Conservation (phyloP, 192 early-diverging fungal species). For the Gonapodya prolifera region DNA sequence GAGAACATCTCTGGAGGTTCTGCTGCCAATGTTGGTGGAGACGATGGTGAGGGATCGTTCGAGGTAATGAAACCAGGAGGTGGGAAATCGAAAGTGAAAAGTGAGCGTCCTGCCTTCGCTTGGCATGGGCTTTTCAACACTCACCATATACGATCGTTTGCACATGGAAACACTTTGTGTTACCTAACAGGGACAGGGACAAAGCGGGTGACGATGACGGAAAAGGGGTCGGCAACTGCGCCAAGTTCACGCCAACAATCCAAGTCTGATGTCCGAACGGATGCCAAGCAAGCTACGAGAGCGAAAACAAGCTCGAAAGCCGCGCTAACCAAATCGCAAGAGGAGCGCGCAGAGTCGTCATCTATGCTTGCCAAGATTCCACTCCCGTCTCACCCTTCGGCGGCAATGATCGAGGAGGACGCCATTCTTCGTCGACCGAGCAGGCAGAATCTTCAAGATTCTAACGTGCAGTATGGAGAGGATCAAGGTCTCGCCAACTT, state of each 20-base stretch:
- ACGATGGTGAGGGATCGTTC: no score
- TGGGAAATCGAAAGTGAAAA: no score
- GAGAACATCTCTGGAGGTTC: no score
- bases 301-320: neutral
- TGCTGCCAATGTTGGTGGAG: no score
- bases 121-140: no score
- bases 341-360: neutral
- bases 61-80: no score
- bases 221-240: neutral
- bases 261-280: neutral
- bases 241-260: neutral
- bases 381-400: neutral
- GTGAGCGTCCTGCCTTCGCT: no score
- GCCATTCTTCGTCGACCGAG: neutral
- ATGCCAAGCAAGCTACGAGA: neutral
- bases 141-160: no score
- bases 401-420: neutral
- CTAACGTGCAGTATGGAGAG: neutral
- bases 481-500: neutral
- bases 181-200: neutral
- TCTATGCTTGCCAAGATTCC: neutral
- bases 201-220: neutral
- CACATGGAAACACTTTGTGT: no score
- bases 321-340: neutral
- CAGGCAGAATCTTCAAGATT: neutral